Conservation (phyloP, 352 stramenopile species). For the Globisporangium perplexum region DNA sequence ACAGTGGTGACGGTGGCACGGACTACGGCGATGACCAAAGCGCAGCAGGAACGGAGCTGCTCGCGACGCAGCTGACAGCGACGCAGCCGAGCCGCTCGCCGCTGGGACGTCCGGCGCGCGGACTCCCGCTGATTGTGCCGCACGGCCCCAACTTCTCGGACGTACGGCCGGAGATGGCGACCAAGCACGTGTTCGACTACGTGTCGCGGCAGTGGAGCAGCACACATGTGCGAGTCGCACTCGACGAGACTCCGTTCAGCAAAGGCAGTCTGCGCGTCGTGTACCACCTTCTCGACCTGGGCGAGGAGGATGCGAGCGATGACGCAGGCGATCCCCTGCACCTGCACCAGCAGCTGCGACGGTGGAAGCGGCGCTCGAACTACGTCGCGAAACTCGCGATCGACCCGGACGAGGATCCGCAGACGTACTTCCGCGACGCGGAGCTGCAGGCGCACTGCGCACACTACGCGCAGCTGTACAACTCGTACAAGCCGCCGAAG, state of each 20-base stretch:
- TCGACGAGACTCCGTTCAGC: constrained; percentile 80
- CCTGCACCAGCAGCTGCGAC: neutral
- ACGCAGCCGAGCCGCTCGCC: constrained; percentile 19
- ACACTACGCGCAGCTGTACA: constrained; percentile 82
- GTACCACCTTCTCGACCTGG: constrained; percentile 74
- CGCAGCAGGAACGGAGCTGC: neutral
- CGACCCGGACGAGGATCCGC: constrained; percentile 79
- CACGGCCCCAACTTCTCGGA: constrained; percentile 64
- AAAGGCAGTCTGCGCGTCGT: constrained; percentile 78
- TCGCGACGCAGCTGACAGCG: constrained; percentile 24
- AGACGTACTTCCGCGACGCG: constrained; percentile 88
- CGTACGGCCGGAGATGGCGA: constrained; percentile 49
- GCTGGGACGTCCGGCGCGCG: constrained; percentile 29
- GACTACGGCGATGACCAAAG: constrained; percentile 1
- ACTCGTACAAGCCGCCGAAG: constrained; percentile 80
- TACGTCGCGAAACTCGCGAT: constrained; percentile 87
- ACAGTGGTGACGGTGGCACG: constrained; percentile 1
- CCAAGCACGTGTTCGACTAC: constrained; percentile 82
- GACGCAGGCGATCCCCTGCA: constrained; percentile 9
- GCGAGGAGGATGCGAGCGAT: constrained; percentile 15
- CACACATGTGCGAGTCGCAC: constrained; percentile 55
- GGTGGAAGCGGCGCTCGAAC: constrained; percentile 18
- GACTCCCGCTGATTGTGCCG: constrained; percentile 71
- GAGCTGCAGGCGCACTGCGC: constrained; percentile 84
- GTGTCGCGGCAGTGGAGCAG: constrained; percentile 66